phyloP scores from a whole-genome alignment of 306 rosid genomes.

The Vigna radiata region DNA sequence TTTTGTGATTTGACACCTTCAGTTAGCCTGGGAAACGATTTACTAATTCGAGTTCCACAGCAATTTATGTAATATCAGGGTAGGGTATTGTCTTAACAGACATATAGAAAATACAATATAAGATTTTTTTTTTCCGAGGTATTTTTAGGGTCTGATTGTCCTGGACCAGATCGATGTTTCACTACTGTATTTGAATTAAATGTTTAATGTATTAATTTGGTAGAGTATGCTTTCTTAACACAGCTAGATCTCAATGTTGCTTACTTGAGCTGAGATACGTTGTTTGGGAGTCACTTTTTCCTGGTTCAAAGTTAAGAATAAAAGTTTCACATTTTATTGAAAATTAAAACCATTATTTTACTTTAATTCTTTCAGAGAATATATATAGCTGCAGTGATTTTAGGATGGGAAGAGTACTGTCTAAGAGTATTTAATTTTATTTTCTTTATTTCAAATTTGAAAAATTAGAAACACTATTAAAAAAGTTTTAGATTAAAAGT shows the following conservation, averaged over 20 bases:
- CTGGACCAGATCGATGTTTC: neutral
- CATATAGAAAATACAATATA: slow-evolving; percentile 14
- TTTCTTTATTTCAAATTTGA: too few species aligned
- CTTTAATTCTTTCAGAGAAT: too few species aligned
- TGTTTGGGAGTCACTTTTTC: neutral
- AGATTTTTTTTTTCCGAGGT: neutral
- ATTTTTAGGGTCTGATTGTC: neutral
- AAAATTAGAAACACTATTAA: too few species aligned
- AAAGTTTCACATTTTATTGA: too few species aligned
- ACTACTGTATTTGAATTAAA: slow-evolving; percentile 4
- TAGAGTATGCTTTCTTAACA: neutral
- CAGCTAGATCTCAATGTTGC: neutral
- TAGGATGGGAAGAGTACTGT: too few species aligned
- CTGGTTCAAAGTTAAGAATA: neutral
- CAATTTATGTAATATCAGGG: slow-evolving; percentile 15
- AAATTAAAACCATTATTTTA: too few species aligned
- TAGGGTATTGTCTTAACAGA: neutral
- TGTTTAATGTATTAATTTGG: neutral
- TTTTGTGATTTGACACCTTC: slow-evolving; percentile 52
- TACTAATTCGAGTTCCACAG: neutral
- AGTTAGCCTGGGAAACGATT: neutral
- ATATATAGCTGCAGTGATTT: too few species aligned
- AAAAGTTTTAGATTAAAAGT: too few species aligned
- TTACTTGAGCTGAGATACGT: neutral
- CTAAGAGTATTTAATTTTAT: too few species aligned